phyloP scores from a whole-genome alignment of 2,329 filamentous ascomycete genomes.

The Beauveria brongniartii region DNA sequence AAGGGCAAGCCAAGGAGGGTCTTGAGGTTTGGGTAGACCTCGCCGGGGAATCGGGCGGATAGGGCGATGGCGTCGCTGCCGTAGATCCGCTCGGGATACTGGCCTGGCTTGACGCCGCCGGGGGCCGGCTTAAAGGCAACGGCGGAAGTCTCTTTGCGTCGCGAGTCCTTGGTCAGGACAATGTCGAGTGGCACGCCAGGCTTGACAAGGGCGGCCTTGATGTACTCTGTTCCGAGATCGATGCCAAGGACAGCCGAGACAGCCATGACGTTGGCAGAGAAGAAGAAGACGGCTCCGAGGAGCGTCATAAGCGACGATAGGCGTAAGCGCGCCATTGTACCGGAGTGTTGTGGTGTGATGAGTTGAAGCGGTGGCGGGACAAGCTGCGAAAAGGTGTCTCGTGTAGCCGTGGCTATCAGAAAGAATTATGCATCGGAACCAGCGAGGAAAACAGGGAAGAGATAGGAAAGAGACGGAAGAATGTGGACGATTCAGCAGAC shows the following conservation, averaged over 20 bases:
- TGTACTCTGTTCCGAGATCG: conserved; percentile 91
- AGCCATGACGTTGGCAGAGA: conserved; percentile 40
- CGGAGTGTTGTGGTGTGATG: not conserved
- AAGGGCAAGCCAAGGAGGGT: conserved; percentile 69
- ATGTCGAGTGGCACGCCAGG: conserved; percentile 96
- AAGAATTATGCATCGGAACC: not conserved
- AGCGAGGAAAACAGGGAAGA: not conserved
- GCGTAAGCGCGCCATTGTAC: conserved; percentile 25
- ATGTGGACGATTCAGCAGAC: not conserved
- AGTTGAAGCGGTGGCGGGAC: not conserved
- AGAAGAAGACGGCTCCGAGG: conserved; percentile 29
- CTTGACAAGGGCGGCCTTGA: conserved; percentile 94
- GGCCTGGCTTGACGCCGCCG: conserved; percentile 50
- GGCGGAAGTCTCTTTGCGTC: conserved; percentile 87
- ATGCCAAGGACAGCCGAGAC: conserved; percentile 76
- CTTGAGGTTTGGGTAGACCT: conserved; percentile 94
- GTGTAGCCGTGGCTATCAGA: not conserved
- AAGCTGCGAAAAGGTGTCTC: not conserved
- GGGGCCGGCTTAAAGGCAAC: conserved; percentile 88
- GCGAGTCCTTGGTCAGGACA: conserved; percentile 93
- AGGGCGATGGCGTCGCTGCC: conserved; percentile 87
- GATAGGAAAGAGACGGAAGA: not conserved
- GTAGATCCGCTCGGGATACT: conserved; percentile 83
- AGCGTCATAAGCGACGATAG: conserved; percentile 30
- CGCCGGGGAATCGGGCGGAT: conserved; percentile 77